A percentile compares a stretch with the other conserved stretches of the same genome.
phyloP scores from a whole-genome alignment of 805 yeast genomes.

The Ogataea nonfermentans region DNA sequence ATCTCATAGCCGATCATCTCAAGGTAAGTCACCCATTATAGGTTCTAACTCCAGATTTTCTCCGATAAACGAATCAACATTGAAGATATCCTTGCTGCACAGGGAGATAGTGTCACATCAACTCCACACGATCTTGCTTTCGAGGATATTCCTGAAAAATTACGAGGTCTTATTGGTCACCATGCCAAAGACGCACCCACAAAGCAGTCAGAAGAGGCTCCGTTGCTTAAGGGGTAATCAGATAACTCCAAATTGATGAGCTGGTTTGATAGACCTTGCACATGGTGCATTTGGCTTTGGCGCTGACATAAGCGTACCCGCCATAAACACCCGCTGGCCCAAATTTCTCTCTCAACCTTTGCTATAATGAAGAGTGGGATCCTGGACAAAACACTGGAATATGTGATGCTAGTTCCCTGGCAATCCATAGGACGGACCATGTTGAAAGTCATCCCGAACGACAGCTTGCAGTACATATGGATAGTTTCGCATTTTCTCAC shows the following conservation, averaged over 20 bases:
- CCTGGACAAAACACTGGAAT: conserved; percentile 8
- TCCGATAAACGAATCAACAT: conserved; percentile 75
- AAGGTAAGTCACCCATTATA: conserved; percentile 38
- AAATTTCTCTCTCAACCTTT: conserved; percentile 5
- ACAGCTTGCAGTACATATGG: conserved; percentile 24
- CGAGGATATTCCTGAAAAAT: conserved; percentile 61
- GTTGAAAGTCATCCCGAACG: conserved; percentile 12
- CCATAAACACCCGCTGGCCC: conserved; percentile 8
- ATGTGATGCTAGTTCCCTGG: conserved; percentile 17
- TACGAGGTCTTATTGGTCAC: conserved; percentile 53
- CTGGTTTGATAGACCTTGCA: neutral
- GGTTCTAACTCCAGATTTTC: conserved; percentile 50
- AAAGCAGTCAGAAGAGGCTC: conserved; percentile 23
- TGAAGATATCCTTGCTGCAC: conserved; percentile 70
- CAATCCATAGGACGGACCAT: conserved; percentile 1
- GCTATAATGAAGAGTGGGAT: conserved; percentile 21
- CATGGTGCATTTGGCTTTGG: neutral
- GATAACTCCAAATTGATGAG: neutral
- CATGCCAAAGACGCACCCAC: conserved; percentile 68
- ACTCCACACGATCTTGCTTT: conserved; percentile 67
- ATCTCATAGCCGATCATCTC: conserved; percentile 85
- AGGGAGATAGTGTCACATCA: conserved; percentile 72
- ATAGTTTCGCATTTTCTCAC: conserved; percentile 23
- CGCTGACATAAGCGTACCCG: conserved; percentile 4
- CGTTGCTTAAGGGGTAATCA: conserved; percentile 3